phyloP scores from a whole-genome alignment of 2,329 filamentous ascomycete species.

The Nigrograna mackinnonii region DNA sequence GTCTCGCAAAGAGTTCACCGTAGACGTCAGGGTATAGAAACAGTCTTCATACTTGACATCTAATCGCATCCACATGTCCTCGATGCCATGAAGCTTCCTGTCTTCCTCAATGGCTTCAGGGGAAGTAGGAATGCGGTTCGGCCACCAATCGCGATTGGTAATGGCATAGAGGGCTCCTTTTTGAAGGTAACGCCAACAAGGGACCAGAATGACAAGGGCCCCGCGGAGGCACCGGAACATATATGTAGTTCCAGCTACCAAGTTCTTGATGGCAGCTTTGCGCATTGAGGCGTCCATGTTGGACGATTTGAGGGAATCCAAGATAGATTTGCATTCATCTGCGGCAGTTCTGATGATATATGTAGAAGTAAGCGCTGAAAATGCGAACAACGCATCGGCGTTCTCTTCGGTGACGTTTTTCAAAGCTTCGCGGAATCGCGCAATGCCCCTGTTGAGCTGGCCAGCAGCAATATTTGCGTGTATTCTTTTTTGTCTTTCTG shows the following conservation, averaged over 20 bases:
- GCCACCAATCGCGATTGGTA: slow-evolving; percentile 29
- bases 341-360: slow-evolving; percentile 17
- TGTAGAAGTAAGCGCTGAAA: slow-evolving; percentile 17
- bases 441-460: slow-evolving; percentile 27
- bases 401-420: slow-evolving; percentile 41
- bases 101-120: slow-evolving; percentile 17
- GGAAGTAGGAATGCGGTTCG: slow-evolving; percentile 13
- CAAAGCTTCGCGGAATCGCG: slow-evolving; percentile 21
- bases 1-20: slow-evolving; percentile 20
- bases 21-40: slow-evolving; percentile 19
- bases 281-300: not conserved
- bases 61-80: slow-evolving; percentile 24
- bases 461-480: slow-evolving; percentile 22
- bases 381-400: slow-evolving; percentile 42
- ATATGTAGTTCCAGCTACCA: slow-evolving; percentile 8
- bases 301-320: slow-evolving; percentile 6
- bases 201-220: slow-evolving; percentile 25
- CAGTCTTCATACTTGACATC: slow-evolving; percentile 25
- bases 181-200: slow-evolving; percentile 23
- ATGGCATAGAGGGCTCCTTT: slow-evolving; percentile 18
- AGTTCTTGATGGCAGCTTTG: not conserved
- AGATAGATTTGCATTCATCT: slow-evolving; percentile 15
- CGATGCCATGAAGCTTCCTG: slow-evolving; percentile 15
- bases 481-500: slow-evolving; percentile 10
- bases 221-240: slow-evolving; percentile 22